Base-by-base conservation (phyloP, 768 basidiomycete species). In the Rhizopogon rudus region DNA sequence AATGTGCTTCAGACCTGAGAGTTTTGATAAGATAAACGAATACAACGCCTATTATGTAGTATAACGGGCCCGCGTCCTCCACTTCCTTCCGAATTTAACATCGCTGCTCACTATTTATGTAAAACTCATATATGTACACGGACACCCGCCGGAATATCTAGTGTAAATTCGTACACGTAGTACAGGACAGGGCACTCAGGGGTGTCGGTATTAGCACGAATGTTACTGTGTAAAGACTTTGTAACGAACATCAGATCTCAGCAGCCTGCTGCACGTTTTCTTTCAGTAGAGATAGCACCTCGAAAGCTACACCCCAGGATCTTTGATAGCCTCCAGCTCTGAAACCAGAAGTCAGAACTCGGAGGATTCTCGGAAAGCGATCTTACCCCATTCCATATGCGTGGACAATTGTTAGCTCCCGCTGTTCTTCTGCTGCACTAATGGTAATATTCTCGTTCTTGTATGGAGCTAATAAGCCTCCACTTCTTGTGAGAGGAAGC, bases 331-430 rank as follows among this genome's bases (percentile, higher is more conserved):
- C 75, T 45, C 65, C 65, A 16, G 62, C 44, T 12, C 73, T 74
- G 53, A n/a, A 22, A 40, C 58, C 59, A 8, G 17, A 51, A 59
- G 57, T 17, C n/a, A 66, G 54, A 48, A 62, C 64, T 17, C 16
- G 3, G 62, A 57, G 7, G 3, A 31, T 25, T 14, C n/a, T 8
- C 2, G 40, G 22, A 25, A 6, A 45, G 7, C 6, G 43, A 25
- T 57, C 75, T 51, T 37, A 79, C 78, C 82, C 82, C 28, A 84
- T 79, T 8, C 83, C 83, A 64, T 84, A 83, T 29, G 80, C 80
- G 67, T 84, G 83, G n/a, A 82, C 71, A 1, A 82, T 76, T n/a
- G 60, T 53, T 61, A 72, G 49, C 6, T 63, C 29, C 61, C 55
- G 44, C 59, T 60, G 33, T 6, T 52, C 40, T 39, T 58, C 67